Percentiles rank a stretch among this genome's conserved stretches.
phyloP scores from a whole-genome alignment of 768 basidiomycete genomes.

The Mycena filopes region DNA sequence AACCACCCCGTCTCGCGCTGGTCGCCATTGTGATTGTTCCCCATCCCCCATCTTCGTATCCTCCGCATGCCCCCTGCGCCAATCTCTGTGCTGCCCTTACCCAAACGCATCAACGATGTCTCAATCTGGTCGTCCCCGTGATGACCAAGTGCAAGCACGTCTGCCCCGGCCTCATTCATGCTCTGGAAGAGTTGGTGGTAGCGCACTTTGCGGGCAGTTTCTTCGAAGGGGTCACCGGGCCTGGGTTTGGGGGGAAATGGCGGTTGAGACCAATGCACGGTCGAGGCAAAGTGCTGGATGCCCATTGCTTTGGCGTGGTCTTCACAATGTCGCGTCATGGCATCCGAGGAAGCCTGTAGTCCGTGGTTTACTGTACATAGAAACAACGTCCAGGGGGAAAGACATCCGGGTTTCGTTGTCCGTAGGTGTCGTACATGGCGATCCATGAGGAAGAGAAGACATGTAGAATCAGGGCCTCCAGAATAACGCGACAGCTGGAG shows the following conservation, averaged over 20 bases:
- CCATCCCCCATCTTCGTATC: slow-evolving; percentile 85
- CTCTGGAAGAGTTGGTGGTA: slow-evolving; percentile 60
- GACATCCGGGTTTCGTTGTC: slow-evolving; percentile 8
- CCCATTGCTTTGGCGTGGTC: slow-evolving; percentile 54
- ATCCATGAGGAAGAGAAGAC: slow-evolving; percentile 75
- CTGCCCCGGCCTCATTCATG: slow-evolving; percentile 51
- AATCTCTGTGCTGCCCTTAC: slow-evolving; percentile 62
- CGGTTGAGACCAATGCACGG: slow-evolving; percentile 66
- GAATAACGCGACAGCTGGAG: slow-evolving; percentile 79
- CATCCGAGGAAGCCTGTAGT: slow-evolving; percentile 66
- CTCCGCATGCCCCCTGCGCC: slow-evolving; percentile 77
- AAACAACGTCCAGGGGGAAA: slow-evolving; percentile 51
- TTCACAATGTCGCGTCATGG: slow-evolving; percentile 65
- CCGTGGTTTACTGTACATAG: slow-evolving; percentile 76
- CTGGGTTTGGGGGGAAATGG: slow-evolving; percentile 63
- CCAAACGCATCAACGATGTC: slow-evolving; percentile 77
- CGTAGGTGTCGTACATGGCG: slow-evolving; percentile 47
- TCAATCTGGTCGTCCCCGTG: slow-evolving; percentile 89
- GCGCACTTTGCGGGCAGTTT: slow-evolving; percentile 66
- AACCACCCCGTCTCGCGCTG: slow-evolving; percentile 49
- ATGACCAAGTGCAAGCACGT: slow-evolving; percentile 73
- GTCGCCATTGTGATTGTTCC: slow-evolving; percentile 42
- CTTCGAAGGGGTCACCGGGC: slow-evolving; percentile 58
- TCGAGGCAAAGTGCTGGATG: slow-evolving; percentile 56
- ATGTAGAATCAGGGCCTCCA: slow-evolving; percentile 86